Conservation (phyloP, 371 early-diverging fungal species). For the Vavraia culicis region DNA sequence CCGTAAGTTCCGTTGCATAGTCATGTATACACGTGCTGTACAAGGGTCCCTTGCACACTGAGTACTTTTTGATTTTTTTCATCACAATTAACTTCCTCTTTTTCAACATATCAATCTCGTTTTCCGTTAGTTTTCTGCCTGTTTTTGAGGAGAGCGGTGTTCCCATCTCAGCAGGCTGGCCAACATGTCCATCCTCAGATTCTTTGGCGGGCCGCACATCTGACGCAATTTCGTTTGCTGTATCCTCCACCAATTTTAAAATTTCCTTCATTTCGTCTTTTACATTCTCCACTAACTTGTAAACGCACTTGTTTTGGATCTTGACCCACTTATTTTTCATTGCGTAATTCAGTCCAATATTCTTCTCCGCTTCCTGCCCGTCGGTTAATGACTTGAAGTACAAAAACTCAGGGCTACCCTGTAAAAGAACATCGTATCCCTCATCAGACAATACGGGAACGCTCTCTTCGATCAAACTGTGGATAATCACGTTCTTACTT, state of each 20-base stretch:
- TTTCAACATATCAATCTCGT: slow-evolving; percentile 26
- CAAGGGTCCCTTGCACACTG: slow-evolving; percentile 60
- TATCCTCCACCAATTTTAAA: not conserved
- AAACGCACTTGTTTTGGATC: slow-evolving; percentile 19
- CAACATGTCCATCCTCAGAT: not conserved
- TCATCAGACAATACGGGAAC: slow-evolving; percentile 18
- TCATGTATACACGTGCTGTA: slow-evolving; percentile 60
- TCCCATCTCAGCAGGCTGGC: not conserved
- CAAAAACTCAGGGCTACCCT: slow-evolving; percentile 26
- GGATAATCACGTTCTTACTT: slow-evolving; percentile 23
- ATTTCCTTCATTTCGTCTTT: slow-evolving; percentile 8
- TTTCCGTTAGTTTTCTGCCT: not conserved
- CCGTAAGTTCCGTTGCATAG: slow-evolving; percentile 76
- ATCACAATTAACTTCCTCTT: slow-evolving; percentile 34
- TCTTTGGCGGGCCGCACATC: not conserved
- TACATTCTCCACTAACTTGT: slow-evolving; percentile 6
- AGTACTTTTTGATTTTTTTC: slow-evolving; percentile 46
- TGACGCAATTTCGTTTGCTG: too few species aligned
- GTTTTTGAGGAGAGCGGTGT: not conserved
- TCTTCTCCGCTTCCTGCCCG: slow-evolving; percentile 4
- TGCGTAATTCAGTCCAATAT: slow-evolving; percentile 24
- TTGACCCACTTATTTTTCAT: slow-evolving; percentile 37
- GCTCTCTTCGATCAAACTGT: slow-evolving; percentile 6
- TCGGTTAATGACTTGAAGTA: slow-evolving; percentile 8
- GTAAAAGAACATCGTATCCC: slow-evolving; percentile 18